Conservation (phyloP, 2,329 filamentous ascomycete species). For the Septoria linicola region DNA sequence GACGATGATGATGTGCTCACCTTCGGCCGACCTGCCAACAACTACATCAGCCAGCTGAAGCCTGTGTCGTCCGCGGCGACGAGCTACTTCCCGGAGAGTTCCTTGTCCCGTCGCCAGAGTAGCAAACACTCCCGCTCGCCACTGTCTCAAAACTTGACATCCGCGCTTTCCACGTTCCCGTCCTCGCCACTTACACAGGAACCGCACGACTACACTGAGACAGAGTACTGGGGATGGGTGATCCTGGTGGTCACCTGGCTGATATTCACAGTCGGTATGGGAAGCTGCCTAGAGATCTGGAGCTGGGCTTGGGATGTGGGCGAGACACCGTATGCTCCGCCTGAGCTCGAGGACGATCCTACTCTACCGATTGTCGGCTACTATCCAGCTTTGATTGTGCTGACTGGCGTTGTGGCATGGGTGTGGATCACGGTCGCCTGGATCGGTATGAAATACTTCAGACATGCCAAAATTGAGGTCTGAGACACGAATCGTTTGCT, state of each 20-base stretch:
- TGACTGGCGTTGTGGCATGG: conserved; percentile 96
- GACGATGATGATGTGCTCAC: conserved; percentile 79
- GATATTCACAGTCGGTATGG: conserved; percentile 95
- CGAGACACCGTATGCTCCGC: conserved; percentile 90
- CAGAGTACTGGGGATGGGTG: conserved; percentile 97
- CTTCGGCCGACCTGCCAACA: conserved; percentile 48
- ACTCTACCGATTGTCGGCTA: conserved; percentile 95
- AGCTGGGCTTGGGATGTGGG: conserved; percentile 99
- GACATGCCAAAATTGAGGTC: conserved; percentile 87
- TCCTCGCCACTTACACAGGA: conserved; percentile 38
- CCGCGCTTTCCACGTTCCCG: conserved; percentile 20
- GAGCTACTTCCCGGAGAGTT: conserved; percentile 33
- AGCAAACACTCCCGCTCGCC: conserved; percentile 27
- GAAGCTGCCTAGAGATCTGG: conserved; percentile 91
- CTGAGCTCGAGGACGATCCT: conserved; percentile 90
- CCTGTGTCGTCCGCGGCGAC: conserved; percentile 28
- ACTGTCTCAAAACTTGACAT: conserved; percentile 30
- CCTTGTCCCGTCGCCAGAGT: conserved; percentile 22
- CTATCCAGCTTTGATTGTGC: conserved; percentile 88
- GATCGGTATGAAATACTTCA: conserved; percentile 99
- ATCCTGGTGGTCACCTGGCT: conserved; percentile 88
- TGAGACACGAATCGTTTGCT: too few relatives aligned
- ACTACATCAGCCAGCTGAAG: conserved; percentile 19
- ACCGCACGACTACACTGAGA: conserved; percentile 90
- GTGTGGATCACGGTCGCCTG: conserved; percentile 97